Conservation (phyloP, 768 basidiomycete genomes). For the Lyophyllum atratum region DNA sequence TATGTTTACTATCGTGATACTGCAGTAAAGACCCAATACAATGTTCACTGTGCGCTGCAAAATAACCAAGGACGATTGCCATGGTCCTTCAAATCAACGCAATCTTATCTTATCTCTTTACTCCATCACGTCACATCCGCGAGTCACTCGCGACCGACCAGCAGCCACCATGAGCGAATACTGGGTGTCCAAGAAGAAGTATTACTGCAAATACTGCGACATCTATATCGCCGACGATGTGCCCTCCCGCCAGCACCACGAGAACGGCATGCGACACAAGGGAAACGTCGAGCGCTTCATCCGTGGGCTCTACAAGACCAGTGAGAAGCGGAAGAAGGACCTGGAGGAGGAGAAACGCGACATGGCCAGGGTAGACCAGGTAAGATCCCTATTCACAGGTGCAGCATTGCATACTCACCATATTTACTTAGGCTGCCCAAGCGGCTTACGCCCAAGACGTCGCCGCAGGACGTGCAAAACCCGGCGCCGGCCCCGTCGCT, state of each 20-base stretch:
- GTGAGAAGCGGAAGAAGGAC: conserved; percentile 86
- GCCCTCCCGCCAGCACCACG: conserved; percentile 89
- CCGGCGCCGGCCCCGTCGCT: conserved; percentile 30
- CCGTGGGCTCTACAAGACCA: conserved; percentile 88
- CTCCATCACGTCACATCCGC: neutral
- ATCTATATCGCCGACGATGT: conserved; percentile 97
- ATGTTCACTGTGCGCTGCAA: too few species aligned
- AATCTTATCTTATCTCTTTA: neutral
- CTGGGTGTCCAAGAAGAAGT: conserved; percentile 92
- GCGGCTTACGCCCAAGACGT: conserved; percentile 81
- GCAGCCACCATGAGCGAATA: conserved; percentile 76
- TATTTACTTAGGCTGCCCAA: conserved; percentile 62
- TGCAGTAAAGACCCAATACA: too few species aligned
- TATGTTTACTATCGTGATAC: too few species aligned
- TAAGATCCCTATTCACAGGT: conserved; percentile 27
- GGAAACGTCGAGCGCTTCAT: conserved; percentile 94
- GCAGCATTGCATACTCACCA: neutral
- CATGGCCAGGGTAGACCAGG: conserved; percentile 85
- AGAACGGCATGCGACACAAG: conserved; percentile 91
- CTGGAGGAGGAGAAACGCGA: conserved; percentile 84
- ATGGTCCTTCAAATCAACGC: neutral
- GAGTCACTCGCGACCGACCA: neutral
- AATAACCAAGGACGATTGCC: neutral
- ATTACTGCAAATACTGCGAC: conserved; percentile 97
- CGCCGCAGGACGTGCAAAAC: conserved; percentile 62